Conservation (phyloP, 2,329 filamentous ascomycete species). For the Huntiella bhutanensis region DNA sequence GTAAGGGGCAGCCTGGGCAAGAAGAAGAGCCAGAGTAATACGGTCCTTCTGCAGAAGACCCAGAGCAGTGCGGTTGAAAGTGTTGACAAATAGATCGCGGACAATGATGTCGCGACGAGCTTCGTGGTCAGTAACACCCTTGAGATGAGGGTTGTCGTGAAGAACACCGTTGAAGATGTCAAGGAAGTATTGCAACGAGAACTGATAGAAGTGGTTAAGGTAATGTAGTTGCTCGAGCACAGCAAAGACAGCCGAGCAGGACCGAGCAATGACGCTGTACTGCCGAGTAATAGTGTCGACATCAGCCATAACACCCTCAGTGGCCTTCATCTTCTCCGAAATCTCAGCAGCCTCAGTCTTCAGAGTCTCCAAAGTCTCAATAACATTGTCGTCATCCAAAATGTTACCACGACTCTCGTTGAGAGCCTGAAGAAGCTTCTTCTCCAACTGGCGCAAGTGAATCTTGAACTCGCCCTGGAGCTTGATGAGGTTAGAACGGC, state of each 20-base stretch:
- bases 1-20: constrained; percentile 90
- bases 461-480: constrained; percentile 98
- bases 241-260: constrained; percentile 93
- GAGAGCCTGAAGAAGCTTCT: constrained; percentile 77
- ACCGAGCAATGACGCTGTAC: constrained; percentile 81
- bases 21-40: constrained; percentile 82
- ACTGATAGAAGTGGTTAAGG: constrained; percentile 98
- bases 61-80: constrained; percentile 84
- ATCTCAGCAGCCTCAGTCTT: constrained; percentile 97
- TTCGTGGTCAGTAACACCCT: constrained; percentile 53
- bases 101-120: constrained; percentile 76
- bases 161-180: constrained; percentile 93
- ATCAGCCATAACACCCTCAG: constrained; percentile 93
- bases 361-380: constrained; percentile 89
- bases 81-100: constrained; percentile 73
- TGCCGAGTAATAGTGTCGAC: constrained; percentile 90
- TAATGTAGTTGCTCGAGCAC: constrained; percentile 94
- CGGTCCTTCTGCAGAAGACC: constrained; percentile 85
- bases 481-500: constrained; percentile 93
- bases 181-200: constrained; percentile 94
- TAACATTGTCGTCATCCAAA: constrained; percentile 92
- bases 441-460: constrained; percentile 89
- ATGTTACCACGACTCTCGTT: constrained; percentile 98
- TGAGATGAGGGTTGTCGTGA: constrained; percentile 56
- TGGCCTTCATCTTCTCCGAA: constrained; percentile 86